Conservation (phyloP, 176 grass and related monocot genomes). For the Eragrostis curvula region DNA sequence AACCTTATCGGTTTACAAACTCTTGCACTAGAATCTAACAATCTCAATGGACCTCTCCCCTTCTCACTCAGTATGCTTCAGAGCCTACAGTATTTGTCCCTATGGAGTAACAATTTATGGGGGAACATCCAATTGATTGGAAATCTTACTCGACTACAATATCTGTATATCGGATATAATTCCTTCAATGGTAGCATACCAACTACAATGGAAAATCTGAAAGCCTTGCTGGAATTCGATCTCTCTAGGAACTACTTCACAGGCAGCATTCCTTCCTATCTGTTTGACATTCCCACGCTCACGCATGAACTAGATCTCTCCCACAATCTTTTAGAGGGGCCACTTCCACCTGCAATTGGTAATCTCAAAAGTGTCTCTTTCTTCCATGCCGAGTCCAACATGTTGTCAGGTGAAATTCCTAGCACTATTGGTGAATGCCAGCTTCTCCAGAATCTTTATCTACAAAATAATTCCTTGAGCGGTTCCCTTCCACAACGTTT, state of each 20-base stretch:
- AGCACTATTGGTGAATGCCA: slow-evolving; percentile 41
- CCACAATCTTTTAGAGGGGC: slow-evolving; percentile 24
- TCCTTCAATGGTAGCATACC: slow-evolving; percentile 38
- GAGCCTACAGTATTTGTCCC: too few relatives aligned
- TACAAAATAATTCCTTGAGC: slow-evolving; percentile 50
- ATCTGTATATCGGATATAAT: slow-evolving; percentile 25
- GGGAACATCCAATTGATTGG: too few relatives aligned
- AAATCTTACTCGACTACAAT: slow-evolving; percentile 44
- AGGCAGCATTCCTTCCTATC: slow-evolving; percentile 20
- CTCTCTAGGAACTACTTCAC: slow-evolving; percentile 38
- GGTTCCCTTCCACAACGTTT: slow-evolving; percentile 17
- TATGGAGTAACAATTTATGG: too few relatives aligned
- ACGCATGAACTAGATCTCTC: slow-evolving; percentile 36
- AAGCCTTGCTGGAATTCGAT: neutral
- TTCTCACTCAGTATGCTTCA: too few relatives aligned
- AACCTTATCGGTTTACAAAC: slow-evolving; percentile 19
- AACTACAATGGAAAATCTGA: slow-evolving; percentile 27
- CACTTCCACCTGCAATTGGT: slow-evolving; percentile 36
- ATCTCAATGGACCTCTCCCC: too few relatives aligned
- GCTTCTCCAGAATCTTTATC: slow-evolving; percentile 31
- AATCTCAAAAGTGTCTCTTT: slow-evolving; percentile 16
- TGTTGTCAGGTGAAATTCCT: slow-evolving; percentile 50
- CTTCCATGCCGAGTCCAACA: slow-evolving; percentile 22
- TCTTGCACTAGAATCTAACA: slow-evolving; percentile 12
- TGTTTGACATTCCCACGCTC: slow-evolving; percentile 38